These are phyloP conservation scores for Wickerhamiella infanticola DNA, from an alignment of 1,139 yeast genomes.

Conservation along the genomic window DNA sequence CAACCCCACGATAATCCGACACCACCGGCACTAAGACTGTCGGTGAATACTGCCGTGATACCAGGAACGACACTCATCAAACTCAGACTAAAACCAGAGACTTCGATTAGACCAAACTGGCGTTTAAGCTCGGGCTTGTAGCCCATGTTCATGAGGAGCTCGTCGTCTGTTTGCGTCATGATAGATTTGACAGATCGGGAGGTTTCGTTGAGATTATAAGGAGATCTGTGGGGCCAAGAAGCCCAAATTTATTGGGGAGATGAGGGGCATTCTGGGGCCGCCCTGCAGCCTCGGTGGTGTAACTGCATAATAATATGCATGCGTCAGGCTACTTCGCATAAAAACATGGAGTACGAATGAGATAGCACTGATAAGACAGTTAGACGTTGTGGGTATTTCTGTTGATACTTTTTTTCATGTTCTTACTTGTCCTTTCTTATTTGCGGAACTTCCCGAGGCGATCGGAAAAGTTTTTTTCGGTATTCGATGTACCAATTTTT, in stretches of 20 bases:
- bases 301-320: too few relatives aligned
- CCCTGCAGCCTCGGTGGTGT: too few relatives aligned
- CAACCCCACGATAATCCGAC: slow-evolving; percentile 53
- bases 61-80: slow-evolving; percentile 58
- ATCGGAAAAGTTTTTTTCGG: background rate
- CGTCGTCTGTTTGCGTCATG: slow-evolving; percentile 14
- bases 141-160: slow-evolving; percentile 32
- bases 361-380: too few relatives aligned
- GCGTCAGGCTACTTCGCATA: too few relatives aligned
- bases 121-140: slow-evolving; percentile 58
- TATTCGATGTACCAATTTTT: too few relatives aligned
- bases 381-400: too few relatives aligned
- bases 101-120: slow-evolving; percentile 46
- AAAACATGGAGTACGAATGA: too few relatives aligned
- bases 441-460: background rate
- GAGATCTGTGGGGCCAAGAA: too few relatives aligned
- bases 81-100: slow-evolving; percentile 40
- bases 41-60: slow-evolving; percentile 28
- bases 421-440: background rate
- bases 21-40: slow-evolving; percentile 36
- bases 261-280: too few relatives aligned
- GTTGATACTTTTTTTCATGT: background rate
- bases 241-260: too few relatives aligned
- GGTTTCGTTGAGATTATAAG: background rate
- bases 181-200: background rate